Base-by-base conservation (phyloP, 352 stramenopile species). In the Elongisporangium senticosum region DNA sequence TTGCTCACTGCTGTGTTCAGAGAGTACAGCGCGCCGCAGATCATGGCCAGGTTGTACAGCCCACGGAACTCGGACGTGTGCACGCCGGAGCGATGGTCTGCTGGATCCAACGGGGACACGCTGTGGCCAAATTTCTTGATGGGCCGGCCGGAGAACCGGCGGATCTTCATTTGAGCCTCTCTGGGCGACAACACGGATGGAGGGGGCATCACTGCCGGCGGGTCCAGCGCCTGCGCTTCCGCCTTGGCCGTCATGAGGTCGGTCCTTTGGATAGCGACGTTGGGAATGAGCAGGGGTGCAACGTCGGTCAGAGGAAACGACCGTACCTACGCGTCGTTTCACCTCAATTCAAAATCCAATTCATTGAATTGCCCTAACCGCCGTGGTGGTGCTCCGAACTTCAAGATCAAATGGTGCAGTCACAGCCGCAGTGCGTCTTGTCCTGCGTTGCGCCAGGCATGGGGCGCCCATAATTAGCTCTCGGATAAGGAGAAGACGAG, bases 51-150 rank as follows among this genome's bases (percentile, higher is more conserved):
- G 65, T 92, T 89, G 78, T 89, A 92, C 58, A 89, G 74, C 4
- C 79, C 79, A 17, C 79, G 77, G 54, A 92, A 92, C 61, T 90
- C 78, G 67, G 77, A 89, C 64, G 69, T 78, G 72, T 90, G 77
- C 28, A 92, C 77, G n/a, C 71, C 75, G 1, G 76, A 86, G 54
- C 78, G 83, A 40, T 64, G 54, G 63, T 92, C 83, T 6, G 83
- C 79, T 4, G 78, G 79, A 52, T 92, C 79, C 47, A 92, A 23
- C 13, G 77, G 80, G 22, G 83, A 92, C 52, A 89, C 76, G 15
- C 74, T 77, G 22, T 70, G 65, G 10, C 68, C 59, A 51, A 90
- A 89, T 59, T 83, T 79, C 63, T 89, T 87, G 53, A 86, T 72
- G 3, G 70, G 55, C 1, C 63, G 63, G 13, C 33, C 33, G 1